Conservation (phyloP, 2,329 filamentous ascomycete genomes). For the Pleomassaria siparia region DNA sequence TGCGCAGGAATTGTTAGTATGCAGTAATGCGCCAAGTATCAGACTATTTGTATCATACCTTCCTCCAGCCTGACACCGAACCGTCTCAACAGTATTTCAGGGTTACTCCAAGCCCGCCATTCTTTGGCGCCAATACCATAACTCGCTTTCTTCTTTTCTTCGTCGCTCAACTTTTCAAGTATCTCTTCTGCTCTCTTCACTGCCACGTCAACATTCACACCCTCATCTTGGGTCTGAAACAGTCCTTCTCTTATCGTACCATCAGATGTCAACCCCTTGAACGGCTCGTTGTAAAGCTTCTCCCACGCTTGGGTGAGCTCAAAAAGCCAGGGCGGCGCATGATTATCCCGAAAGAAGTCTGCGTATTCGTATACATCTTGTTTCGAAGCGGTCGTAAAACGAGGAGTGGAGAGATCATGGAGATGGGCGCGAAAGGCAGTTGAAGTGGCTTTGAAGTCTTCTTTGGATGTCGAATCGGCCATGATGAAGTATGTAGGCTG, state of each 20-base stretch:
- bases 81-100: conserved; percentile 69
- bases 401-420: conserved; percentile 61
- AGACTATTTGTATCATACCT: conserved; percentile 20
- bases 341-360: conserved; percentile 59
- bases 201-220: conserved; percentile 60
- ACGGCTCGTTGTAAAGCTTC: conserved; percentile 60
- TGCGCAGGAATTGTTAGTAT: conserved; percentile 13
- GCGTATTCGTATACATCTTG: conserved; percentile 67
- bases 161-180: conserved; percentile 49
- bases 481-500: background rate
- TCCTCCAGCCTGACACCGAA: conserved; percentile 73
- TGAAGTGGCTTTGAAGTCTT: conserved; percentile 16
- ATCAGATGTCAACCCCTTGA: conserved; percentile 69
- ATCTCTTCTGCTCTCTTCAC: conserved; percentile 54
- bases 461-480: background rate
- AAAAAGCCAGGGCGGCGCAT: conserved; percentile 65
- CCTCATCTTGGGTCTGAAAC: conserved; percentile 65
- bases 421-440: conserved; percentile 60
- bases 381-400: conserved; percentile 64
- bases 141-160: conserved; percentile 52
- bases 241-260: conserved; percentile 60
- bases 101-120: conserved; percentile 73
- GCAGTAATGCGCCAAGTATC: background rate
- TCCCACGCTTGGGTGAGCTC: conserved; percentile 42
- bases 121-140: conserved; percentile 70